phyloP scores from a whole-genome alignment of 192 early-diverging fungal species.

The Podila minutissima region DNA sequence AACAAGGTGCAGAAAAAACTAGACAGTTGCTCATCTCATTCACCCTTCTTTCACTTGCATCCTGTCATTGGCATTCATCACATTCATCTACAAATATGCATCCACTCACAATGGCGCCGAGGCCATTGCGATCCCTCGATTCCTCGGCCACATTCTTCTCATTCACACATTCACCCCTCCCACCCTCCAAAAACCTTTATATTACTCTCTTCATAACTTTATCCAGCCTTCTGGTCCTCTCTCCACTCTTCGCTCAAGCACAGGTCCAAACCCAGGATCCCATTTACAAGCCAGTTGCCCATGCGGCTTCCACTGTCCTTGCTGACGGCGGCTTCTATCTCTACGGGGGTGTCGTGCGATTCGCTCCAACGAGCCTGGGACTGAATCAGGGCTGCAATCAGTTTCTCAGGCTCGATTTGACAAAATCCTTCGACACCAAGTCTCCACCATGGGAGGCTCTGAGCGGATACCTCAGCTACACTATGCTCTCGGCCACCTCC shows the following conservation, averaged over 20 bases:
- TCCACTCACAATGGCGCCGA: no score
- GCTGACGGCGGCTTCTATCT: constrained; percentile 36
- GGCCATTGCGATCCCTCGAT: no score
- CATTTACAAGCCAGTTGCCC: constrained; percentile 10
- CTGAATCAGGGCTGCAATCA: constrained; percentile 12
- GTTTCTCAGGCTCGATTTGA: constrained; percentile 35
- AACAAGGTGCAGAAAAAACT: no score
- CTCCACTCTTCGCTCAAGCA: background rate
- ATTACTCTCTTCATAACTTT: background rate
- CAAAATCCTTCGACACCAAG: constrained; percentile 16
- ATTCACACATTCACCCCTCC: no score
- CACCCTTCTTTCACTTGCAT: no score
- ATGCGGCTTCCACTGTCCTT: constrained; percentile 29
- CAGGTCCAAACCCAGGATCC: background rate
- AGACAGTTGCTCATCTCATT: no score
- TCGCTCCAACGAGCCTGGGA: background rate
- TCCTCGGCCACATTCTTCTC: no score
- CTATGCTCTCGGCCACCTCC: constrained; percentile 26
- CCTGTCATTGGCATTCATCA: no score
- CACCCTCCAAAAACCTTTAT: no score
- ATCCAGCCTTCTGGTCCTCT: background rate
- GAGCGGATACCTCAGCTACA: constrained; percentile 8
- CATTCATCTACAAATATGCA: no score
- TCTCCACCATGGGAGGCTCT: constrained; percentile 24
- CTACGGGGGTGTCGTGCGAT: constrained; percentile 35